Percentiles rank a stretch among this genome's conserved stretches.
Conservation (phyloP, 2,329 filamentous ascomycete genomes). For the Cordyceps farinosa region DNA sequence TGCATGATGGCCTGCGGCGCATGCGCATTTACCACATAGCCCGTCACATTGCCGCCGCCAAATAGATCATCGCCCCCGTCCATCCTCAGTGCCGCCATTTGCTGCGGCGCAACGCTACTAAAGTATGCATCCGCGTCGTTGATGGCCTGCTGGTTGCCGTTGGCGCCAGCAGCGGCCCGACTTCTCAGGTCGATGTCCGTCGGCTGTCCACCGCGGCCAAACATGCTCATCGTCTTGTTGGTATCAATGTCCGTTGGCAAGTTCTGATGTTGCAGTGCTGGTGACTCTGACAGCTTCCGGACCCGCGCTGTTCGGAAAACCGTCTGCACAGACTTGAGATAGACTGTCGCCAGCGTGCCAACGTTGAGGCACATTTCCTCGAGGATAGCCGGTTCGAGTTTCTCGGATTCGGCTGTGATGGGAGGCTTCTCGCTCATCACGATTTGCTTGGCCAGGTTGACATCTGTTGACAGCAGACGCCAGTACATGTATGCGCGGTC, state of each 20-base stretch:
- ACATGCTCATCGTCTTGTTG: constrained; percentile 58
- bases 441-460: constrained; percentile 76
- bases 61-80: constrained; percentile 60
- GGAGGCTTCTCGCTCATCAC: constrained; percentile 98
- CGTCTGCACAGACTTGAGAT: constrained; percentile 94
- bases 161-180: constrained; percentile 25
- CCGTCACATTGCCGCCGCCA: constrained; percentile 53
- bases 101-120: constrained; percentile 67
- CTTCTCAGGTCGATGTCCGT: constrained; percentile 47
- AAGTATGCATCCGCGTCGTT: constrained; percentile 90
- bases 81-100: constrained; percentile 70
- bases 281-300: constrained; percentile 73
- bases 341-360: constrained; percentile 92
- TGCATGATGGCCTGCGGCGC: constrained; percentile 73
- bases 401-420: constrained; percentile 94
- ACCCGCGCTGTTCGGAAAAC: constrained; percentile 89
- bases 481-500: constrained; percentile 99
- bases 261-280: constrained; percentile 74
- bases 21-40: constrained; percentile 78
- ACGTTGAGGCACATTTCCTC: constrained; percentile 98
- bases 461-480: constrained; percentile 90
- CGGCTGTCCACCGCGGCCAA: constrained; percentile 51
- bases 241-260: constrained; percentile 52
- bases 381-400: constrained; percentile 82
- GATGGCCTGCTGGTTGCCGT: constrained; percentile 63